Percentiles rank a stretch among this genome's conserved stretches.
phyloP scores from a whole-genome alignment of 2,329 filamentous ascomycete species.

The Xylariaceae sp. region DNA sequence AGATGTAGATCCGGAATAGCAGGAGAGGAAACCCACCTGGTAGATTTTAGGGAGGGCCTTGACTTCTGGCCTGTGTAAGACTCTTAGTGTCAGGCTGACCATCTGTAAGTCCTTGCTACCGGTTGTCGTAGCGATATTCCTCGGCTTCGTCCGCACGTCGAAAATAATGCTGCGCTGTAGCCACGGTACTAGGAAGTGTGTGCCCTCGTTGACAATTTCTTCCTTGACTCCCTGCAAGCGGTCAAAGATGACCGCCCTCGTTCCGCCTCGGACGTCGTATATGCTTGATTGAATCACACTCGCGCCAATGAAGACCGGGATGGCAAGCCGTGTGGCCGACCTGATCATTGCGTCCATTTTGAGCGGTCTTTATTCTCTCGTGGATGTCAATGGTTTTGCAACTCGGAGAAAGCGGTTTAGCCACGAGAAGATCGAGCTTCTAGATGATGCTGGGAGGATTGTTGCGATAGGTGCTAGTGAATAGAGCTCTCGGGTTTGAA shows the following conservation, averaged over 20 bases:
- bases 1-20: neutral
- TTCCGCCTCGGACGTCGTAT: constrained; percentile 96
- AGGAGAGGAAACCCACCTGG: constrained; percentile 68
- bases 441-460: no score
- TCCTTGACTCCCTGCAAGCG: constrained; percentile 91
- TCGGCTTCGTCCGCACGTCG: constrained; percentile 95
- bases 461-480: constrained; percentile 12
- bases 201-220: constrained; percentile 90
- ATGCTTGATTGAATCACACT: constrained; percentile 77
- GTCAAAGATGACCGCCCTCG: constrained; percentile 97
- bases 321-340: constrained; percentile 68
- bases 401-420: no score
- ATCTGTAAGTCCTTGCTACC: constrained; percentile 99
- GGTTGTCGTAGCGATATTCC: constrained; percentile 96
- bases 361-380: neutral
- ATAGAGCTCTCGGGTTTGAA: constrained; percentile 28
- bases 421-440: no score
- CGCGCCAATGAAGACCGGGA: constrained; percentile 74
- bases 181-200: constrained; percentile 96
- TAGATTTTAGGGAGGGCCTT: constrained; percentile 95
- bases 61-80: constrained; percentile 93
- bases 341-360: constrained; percentile 64
- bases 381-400: no score
- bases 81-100: constrained; percentile 96
- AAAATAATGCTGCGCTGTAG: constrained; percentile 93